Percentiles rank a stretch among this genome's conserved stretches.
phyloP scores from a whole-genome alignment of 2,329 filamentous ascomycete species.

The Pseudopithomyces maydicus region DNA sequence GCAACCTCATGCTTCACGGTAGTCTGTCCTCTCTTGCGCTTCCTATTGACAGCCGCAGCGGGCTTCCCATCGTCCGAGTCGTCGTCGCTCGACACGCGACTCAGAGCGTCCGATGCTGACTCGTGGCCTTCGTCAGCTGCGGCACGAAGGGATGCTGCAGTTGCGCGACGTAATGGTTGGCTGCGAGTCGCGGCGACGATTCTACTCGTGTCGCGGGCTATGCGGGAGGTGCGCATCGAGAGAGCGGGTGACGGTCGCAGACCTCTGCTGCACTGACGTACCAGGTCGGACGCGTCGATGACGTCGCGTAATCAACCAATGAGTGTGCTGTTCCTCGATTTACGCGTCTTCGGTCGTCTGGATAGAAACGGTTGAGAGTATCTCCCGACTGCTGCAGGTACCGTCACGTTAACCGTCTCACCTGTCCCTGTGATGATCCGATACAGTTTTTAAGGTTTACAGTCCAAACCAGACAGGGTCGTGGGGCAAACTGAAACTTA shows the following conservation, averaged over 20 bases:
- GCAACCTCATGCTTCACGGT: constrained; percentile 38
- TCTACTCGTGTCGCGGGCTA: constrained; percentile 43
- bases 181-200: constrained; percentile 36
- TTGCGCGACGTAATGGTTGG: constrained; percentile 37
- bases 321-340: background rate
- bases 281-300: background rate
- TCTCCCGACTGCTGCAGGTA: constrained; percentile 15
- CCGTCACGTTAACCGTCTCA: constrained; percentile 18
- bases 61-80: constrained; percentile 27
- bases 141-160: constrained; percentile 19
- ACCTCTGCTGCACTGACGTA: background rate
- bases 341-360: background rate
- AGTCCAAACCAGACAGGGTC: background rate
- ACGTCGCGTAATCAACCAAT: constrained; percentile 8
- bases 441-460: constrained; percentile 1
- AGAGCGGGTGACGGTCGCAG: background rate
- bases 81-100: constrained; percentile 33
- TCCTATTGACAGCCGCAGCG: constrained; percentile 30
- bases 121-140: constrained; percentile 14
- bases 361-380: too few species aligned
- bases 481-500: constrained; percentile 3
- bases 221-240: constrained; percentile 44
- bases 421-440: constrained; percentile 18
- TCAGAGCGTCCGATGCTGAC: constrained; percentile 23
- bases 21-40: constrained; percentile 54